Base-by-base conservation (phyloP, 2,329 filamentous ascomycete genomes). In the Pseudocercospora musae region DNA sequence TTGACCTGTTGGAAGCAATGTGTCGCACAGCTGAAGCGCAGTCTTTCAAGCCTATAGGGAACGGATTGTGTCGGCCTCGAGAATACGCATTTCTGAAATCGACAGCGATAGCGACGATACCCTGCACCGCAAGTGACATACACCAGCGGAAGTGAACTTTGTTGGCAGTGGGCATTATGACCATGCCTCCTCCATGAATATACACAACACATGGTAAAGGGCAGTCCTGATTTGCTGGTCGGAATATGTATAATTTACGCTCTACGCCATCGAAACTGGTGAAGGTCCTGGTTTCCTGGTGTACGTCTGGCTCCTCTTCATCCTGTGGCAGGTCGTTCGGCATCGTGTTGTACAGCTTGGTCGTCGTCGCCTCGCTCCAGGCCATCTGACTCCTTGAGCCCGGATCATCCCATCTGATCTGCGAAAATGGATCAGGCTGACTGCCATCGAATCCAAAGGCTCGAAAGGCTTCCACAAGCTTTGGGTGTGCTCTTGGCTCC, bases 341-440 rank as follows among this genome's bases (percentile, higher is more conserved):
- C 70, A 90, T 85, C 68, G 81, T 78, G 71, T 96, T 90, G 91
- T 93, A 97, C 73, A 96, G 90, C 77, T 63, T 67, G 31, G 49
- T 53, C 11, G 65, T 60, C 11, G 60, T 55, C 7, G 62, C 63
- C 23, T 65, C 58, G 25, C 53, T 65, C 59, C 63, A 55, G n/a
- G 65, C 65, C 67, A 67, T 69, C 27, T 66, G 61, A 4, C 33
- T 60, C 9, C 52, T 57, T 11, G 67, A 66, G 11, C 54, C 58
- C 18, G 67, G 59, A 20, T 67, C 67, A 31, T 67, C 64, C 21
- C 49, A 55, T 27, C 59, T 62, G 48, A 67, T 59, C 9, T 57
- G 49, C 8, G 57, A 63, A 33, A 60, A 68, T 23, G 66, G 66
- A 31, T 60, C 60, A 1, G 59, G 66, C 59, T 67, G 62, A 20